Evolutionary conservation across 371 early-diverging fungal genomes (phyloP).

Genomic region (Blakeslea trispora): DNA sequence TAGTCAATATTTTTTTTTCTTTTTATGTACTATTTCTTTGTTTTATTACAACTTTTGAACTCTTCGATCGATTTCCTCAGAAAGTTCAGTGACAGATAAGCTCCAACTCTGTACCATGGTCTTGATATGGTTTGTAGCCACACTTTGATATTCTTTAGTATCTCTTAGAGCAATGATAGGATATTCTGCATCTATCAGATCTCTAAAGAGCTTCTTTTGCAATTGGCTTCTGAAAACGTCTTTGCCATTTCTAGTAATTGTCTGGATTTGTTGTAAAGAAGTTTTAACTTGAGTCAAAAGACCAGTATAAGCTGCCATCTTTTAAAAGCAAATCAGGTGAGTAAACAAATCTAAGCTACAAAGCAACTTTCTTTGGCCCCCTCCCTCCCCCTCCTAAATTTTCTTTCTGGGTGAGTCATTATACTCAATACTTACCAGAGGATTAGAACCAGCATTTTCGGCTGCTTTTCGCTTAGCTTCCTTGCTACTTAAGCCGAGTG

Average conservation of each 20-base stretch:
- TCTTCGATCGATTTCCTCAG: constrained; percentile 45
- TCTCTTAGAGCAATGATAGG: constrained; percentile 18
- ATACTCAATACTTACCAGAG: constrained; percentile 40
- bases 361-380: too few species aligned
- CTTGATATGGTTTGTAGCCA: constrained; percentile 31
- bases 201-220: constrained; percentile 36
- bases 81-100: constrained; percentile 24
- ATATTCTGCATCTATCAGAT: constrained; percentile 23
- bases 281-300: constrained; percentile 28
- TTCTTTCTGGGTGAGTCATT: too few species aligned
- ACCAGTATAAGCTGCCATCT: constrained; percentile 19
- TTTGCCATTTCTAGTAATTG: constrained; percentile 25
- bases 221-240: constrained; percentile 37
- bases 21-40: too few species aligned
- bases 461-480: constrained; percentile 44
- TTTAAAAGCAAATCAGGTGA: background rate
- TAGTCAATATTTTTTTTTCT: too few species aligned
- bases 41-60: constrained; percentile 36
- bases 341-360: too few species aligned
- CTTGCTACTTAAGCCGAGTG: constrained; percentile 41
- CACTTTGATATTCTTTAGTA: constrained; percentile 26
- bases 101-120: constrained; percentile 42
- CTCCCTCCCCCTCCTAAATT: too few species aligned
- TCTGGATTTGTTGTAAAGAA: constrained; percentile 29
- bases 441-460: constrained; percentile 28